Evolutionary conservation across 1,284 basidiomycete species (phyloP).

Genomic region (Moniliophthora roreri): DNA sequence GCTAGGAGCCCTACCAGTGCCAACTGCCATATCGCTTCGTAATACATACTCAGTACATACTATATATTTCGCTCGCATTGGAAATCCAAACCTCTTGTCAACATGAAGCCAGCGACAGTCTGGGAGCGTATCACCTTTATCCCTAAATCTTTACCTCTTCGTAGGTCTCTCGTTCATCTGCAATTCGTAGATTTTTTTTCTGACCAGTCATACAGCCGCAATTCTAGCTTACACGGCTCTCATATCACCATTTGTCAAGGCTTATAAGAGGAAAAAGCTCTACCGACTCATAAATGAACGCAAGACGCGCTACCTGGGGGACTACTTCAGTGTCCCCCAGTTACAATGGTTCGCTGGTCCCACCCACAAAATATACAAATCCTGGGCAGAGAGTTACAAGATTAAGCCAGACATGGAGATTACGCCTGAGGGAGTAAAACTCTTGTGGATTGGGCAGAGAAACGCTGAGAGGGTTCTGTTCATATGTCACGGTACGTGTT

Average conservation of each 20-base stretch:
- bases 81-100: too few relatives aligned
- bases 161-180: too few relatives aligned
- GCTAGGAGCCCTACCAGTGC: too few relatives aligned
- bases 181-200: too few relatives aligned
- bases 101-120: too few relatives aligned
- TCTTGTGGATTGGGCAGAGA: conserved; percentile 39
- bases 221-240: not conserved
- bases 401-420: conserved; percentile 20
- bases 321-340: not conserved
- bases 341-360: conserved; percentile 5
- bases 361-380: conserved; percentile 15
- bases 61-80: too few relatives aligned
- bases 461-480: conserved; percentile 35
- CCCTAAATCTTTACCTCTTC: too few relatives aligned
- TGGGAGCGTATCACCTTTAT: too few relatives aligned
- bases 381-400: conserved; percentile 27
- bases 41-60: too few relatives aligned
- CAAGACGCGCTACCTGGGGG: not conserved
- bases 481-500: conserved; percentile 34
- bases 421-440: not conserved
- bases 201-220: too few relatives aligned
- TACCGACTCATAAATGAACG: conserved; percentile 4
- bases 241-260: conserved; percentile 7
- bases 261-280: conserved; percentile 5
- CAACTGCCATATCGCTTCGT: too few relatives aligned